Evolutionary conservation across 139 green algal genomes (phyloP).

Genomic region (Chlamydomonas incerta): DNA sequence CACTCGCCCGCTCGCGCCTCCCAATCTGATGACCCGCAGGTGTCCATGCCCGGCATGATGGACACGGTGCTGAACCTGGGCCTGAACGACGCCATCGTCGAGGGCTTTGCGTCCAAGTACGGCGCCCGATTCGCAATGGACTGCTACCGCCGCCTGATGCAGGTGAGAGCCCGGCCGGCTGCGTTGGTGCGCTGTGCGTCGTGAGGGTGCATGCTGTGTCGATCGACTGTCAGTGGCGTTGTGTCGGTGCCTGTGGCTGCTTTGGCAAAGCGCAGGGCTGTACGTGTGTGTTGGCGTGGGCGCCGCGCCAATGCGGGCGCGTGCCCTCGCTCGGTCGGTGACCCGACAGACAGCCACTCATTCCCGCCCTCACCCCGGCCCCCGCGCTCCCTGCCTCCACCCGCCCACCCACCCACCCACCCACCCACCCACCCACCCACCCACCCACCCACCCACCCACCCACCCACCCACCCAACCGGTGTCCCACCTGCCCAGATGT

Average conservation of each 20-base stretch:
- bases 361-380: too few relatives aligned
- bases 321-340: too few relatives aligned
- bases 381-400: too few relatives aligned
- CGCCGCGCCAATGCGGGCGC: too few relatives aligned
- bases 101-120: constrained; percentile 69
- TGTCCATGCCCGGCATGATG: constrained; percentile 92
- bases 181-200: too few relatives aligned
- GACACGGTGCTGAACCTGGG: constrained; percentile 94
- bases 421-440: too few relatives aligned
- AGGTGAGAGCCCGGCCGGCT: background rate
- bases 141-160: constrained; percentile 62
- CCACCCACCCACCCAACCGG: constrained; percentile 38
- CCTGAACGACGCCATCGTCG: constrained; percentile 76
- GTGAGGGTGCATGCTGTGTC: too few relatives aligned
- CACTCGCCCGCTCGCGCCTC: background rate
- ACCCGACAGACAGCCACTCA: too few relatives aligned
- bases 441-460: background rate
- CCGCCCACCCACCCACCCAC: background rate
- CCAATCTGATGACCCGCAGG: background rate
- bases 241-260: too few relatives aligned
- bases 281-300: too few relatives aligned
- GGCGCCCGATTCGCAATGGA: constrained; percentile 80
- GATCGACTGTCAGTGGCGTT: too few relatives aligned
- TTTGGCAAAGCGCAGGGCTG: too few relatives aligned
- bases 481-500: constrained; percentile 84